Percentiles rank a stretch among this genome's conserved stretches.
Evolutionary conservation across 2,329 filamentous ascomycete genomes (phyloP).

Genomic region (Calonectria pteridis): DNA sequence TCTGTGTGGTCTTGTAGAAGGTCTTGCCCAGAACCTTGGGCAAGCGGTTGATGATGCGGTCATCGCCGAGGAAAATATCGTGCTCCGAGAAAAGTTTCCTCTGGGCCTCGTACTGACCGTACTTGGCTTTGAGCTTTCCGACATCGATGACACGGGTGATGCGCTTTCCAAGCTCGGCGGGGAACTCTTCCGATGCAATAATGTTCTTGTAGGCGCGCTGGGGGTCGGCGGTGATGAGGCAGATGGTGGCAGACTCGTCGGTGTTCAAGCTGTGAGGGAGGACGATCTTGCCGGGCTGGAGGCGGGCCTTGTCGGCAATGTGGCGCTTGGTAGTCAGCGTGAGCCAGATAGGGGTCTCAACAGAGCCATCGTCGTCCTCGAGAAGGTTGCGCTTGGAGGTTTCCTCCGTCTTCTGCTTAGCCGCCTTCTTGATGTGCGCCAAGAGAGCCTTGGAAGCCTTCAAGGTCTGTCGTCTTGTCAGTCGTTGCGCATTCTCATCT

Average conservation of each 20-base stretch:
- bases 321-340: constrained; percentile 75
- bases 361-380: constrained; percentile 57
- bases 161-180: constrained; percentile 72
- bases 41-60: constrained; percentile 81
- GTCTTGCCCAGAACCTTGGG: constrained; percentile 88
- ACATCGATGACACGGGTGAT: constrained; percentile 85
- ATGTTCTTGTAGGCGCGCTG: constrained; percentile 94
- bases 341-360: constrained; percentile 70
- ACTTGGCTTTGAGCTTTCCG: constrained; percentile 84
- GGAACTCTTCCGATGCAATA: constrained; percentile 79
- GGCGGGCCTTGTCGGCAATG: constrained; percentile 77
- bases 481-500: constrained; percentile 22
- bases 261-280: constrained; percentile 82
- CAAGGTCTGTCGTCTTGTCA: constrained; percentile 58
- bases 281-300: constrained; percentile 87
- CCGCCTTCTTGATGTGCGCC: constrained; percentile 70
- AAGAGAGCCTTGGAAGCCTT: constrained; percentile 74
- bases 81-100: constrained; percentile 87
- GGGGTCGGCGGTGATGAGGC: constrained; percentile 84
- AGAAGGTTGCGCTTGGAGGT: constrained; percentile 69
- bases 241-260: constrained; percentile 76
- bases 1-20: constrained; percentile 86
- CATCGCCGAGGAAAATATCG: constrained; percentile 94
- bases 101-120: constrained; percentile 88
- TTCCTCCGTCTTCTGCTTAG: constrained; percentile 59